phyloP scores from a whole-genome alignment of 148 eudicot species.

The Persicaria maculosa region DNA sequence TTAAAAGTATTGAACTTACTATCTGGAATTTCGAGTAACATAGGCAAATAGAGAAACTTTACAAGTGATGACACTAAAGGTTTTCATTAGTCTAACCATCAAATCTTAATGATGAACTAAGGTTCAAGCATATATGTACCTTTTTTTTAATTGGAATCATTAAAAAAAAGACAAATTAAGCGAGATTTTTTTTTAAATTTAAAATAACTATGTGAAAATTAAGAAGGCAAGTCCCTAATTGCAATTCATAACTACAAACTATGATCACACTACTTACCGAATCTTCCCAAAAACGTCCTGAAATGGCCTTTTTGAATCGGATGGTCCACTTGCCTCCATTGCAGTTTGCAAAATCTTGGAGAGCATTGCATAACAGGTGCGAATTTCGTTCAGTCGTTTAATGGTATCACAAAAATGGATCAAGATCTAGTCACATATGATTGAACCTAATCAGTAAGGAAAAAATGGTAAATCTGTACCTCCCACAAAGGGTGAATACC shows the following conservation, averaged over 20 bases:
- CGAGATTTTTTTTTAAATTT: no score
- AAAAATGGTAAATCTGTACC: constrained; percentile 29
- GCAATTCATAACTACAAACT: not conserved
- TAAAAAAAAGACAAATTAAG: no score
- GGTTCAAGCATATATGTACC: no score
- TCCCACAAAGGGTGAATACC: no score
- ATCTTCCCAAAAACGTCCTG: constrained; percentile 99
- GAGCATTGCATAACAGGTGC: not conserved
- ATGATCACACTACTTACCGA: constrained; percentile 35
- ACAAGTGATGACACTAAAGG: no score
- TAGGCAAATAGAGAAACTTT: no score
- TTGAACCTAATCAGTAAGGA: not conserved
- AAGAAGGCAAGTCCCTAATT: not conserved
- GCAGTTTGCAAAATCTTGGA: constrained; percentile 91
- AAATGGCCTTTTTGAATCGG: constrained; percentile 81
- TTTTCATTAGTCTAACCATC: no score
- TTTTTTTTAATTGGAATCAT: no score
- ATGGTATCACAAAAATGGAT: not conserved
- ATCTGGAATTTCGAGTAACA: no score
- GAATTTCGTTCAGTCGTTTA: not conserved
- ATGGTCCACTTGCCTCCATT: constrained; percentile 98
- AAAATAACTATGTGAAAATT: not conserved
- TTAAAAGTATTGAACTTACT: no score
- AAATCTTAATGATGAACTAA: no score
- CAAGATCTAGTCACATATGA: not conserved